Evolutionary conservation across 257 asterid genomes (phyloP), one percentile per base, ranked within the genome.

Genomic region (Penstemon eatonii): DNA sequence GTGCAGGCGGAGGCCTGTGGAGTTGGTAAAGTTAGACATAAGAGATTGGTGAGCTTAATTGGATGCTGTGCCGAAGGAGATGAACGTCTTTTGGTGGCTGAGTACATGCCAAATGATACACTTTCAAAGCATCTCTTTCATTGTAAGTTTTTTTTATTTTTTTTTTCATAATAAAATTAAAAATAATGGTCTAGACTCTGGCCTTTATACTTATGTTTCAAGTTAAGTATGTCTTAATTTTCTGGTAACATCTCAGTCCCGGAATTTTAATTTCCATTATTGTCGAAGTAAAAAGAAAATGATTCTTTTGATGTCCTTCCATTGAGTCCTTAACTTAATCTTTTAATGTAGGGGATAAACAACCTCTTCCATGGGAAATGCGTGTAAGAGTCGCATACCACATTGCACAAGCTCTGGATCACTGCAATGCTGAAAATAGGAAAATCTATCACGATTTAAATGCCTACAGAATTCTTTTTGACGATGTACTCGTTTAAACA

Each of bases 21-120:
- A 70, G 95, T 92, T 75, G 98, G 98, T 66, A 88, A 88, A 80
- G 90, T 90, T 73, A 86, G 98, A 60, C 97, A 92, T 70, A 88
- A 84, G 82, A 90, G 86, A 84, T 72, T 92, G 83, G 98, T 88
- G 74, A 92, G 90, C 76, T 86, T 92, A 65, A 85, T 92, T 51
- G 98, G 98, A 56, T 92, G 96, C 59, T 92, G 98, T 75, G 95
- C 96, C 6, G 97, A 90, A 86, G 98, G 97, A 81, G 98, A 92
- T 69, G 98, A 92, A 71, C 96, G 98, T 19, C 78, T 92, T 66
- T 80, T 92, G 70, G 96, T 92, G 18, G 98, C 98, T 13, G 98
- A 92, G 65, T 92, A 83, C 69, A 90, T 92, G 97, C 92, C 89
- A 49, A 90, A 88, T 52, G 98, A 92, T 58, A 92, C 97, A 38